A percentile compares a stretch with the other conserved stretches of the same genome.
phyloP scores from a whole-genome alignment of 2,329 filamentous ascomycete species.

The Beauveria scarabaeidicola region DNA sequence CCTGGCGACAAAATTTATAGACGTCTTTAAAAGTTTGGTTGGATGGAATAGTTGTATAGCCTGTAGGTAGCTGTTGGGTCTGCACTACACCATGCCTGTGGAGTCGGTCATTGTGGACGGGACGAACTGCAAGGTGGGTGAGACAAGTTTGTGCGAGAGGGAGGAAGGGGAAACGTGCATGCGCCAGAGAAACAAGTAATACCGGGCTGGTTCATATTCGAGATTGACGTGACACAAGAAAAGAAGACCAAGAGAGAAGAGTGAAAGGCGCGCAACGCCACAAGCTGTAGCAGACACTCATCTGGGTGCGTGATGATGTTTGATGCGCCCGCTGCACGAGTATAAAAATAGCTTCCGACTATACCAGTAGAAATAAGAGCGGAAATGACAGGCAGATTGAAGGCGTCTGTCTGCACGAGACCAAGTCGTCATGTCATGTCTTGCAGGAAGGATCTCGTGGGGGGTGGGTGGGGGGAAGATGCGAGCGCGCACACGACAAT shows the following conservation, averaged over 20 bases:
- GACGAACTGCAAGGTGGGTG: not conserved
- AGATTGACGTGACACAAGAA: not conserved
- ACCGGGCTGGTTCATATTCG: not conserved
- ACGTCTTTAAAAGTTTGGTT: not conserved
- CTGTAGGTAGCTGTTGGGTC: not conserved
- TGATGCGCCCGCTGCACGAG: not conserved
- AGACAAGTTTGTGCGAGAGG: not conserved
- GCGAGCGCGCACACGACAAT: not conserved
- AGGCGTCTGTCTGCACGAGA: not conserved
- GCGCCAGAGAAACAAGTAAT: not conserved
- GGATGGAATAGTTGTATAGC: not conserved
- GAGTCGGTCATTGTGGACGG: not conserved
- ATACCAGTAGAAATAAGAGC: not conserved
- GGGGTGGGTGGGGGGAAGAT: not conserved
- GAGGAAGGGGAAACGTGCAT: not conserved
- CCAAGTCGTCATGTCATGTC: not conserved
- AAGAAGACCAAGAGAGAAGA: not conserved
- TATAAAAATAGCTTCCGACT: not conserved
- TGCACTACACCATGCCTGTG: not conserved
- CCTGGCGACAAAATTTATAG: too few relatives aligned
- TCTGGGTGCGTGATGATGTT: not conserved
- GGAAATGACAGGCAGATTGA: not conserved
- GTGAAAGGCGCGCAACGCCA: not conserved
- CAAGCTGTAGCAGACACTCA: not conserved
- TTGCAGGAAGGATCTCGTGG: not conserved